Percentiles rank a stretch among this genome's conserved stretches.
Evolutionary conservation across 2,329 filamentous ascomycete genomes (phyloP).

Genomic region (Calonectria hongkongensis): DNA sequence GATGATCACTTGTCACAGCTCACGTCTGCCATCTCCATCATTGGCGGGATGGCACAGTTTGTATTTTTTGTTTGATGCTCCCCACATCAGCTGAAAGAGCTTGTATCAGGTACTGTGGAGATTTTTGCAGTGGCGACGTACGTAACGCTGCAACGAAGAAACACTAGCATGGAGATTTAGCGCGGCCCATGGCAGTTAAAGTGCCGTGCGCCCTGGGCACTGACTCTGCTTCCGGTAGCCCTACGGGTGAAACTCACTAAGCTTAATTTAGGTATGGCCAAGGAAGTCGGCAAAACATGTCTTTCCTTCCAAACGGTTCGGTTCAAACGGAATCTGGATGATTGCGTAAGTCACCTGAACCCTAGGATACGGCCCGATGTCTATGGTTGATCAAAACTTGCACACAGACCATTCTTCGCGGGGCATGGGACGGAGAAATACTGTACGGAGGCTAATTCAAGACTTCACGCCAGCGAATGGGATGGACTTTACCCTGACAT

Average conservation of each 20-base stretch:
- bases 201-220: constrained; percentile 19
- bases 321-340: neutral
- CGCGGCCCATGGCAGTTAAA: neutral
- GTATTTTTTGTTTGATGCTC: constrained; percentile 20
- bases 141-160: neutral
- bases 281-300: neutral
- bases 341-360: constrained; percentile 23
- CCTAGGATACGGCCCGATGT: neutral
- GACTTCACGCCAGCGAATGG: neutral
- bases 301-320: neutral
- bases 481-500: neutral
- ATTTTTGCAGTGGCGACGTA: neutral
- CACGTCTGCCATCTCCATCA: neutral
- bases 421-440: neutral
- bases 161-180: constrained; percentile 1
- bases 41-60: neutral
- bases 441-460: neutral
- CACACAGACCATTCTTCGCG: neutral
- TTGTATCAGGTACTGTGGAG: constrained; percentile 12
- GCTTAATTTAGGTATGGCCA: neutral
- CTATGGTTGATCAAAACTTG: neutral
- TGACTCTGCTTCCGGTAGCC: constrained; percentile 5
- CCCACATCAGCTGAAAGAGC: neutral
- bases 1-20: neutral
- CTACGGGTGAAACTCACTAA: constrained; percentile 14